phyloP scores from a whole-genome alignment of 306 rosid species.

The Coriaria nepalensis region DNA sequence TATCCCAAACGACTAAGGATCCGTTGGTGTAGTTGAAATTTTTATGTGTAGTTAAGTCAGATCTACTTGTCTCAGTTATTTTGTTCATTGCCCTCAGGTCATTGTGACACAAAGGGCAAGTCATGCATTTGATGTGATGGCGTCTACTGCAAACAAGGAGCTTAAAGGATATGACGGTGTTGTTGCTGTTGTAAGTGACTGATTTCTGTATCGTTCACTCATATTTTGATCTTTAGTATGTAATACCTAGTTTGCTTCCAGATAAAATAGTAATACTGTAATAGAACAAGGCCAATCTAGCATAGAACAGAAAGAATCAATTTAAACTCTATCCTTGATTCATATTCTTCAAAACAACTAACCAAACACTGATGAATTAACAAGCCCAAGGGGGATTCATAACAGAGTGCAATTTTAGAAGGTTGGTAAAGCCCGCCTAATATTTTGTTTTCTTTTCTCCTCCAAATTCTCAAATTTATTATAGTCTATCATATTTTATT shows the following conservation, averaged over 20 bases:
- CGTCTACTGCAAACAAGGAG: conserved; percentile 45
- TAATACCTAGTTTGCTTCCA: not conserved
- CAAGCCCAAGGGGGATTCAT: no score
- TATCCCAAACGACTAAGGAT: no score
- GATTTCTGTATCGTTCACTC: conserved; percentile 9
- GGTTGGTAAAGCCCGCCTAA: no score
- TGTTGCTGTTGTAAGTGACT: conserved; percentile 68
- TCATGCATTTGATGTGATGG: conserved; percentile 67
- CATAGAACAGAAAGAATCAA: no score
- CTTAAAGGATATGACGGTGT: conserved; percentile 80
- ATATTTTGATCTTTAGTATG: conserved; percentile 5
- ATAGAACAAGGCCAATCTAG: not conserved
- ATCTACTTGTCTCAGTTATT: not conserved
- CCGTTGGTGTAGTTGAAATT: not conserved
- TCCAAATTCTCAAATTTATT: no score
- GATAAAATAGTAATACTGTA: not conserved
- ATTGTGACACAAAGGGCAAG: conserved; percentile 85
- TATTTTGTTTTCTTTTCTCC: no score
- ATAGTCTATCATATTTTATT: no score
- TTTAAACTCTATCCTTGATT: no score
- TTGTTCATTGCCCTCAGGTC: conserved; percentile 27
- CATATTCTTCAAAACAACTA: no score
- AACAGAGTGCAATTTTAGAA: no score
- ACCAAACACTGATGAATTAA: no score
- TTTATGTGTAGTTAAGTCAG: not conserved